Base-by-base conservation (phyloP, 139 green algal genomes). In the Chlamydomonas sp. region DNA sequence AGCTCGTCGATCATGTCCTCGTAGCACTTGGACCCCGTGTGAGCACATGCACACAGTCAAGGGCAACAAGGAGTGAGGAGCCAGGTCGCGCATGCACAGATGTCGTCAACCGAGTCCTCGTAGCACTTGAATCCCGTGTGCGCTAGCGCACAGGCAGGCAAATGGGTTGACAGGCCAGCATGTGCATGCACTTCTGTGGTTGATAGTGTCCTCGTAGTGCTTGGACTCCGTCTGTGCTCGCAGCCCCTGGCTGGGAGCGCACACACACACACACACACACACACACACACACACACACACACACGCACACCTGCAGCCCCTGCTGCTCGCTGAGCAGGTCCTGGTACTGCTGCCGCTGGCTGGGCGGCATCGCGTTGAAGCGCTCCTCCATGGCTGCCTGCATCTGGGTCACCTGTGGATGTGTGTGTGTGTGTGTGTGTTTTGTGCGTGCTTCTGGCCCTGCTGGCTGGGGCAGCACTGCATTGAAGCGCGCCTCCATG, bases 1-100 rank as follows among this genome's bases (percentile, higher is more conserved):
- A 89, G 74, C 64, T 84, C 72, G 22, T 80, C 75, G 13, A 86
- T 31, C 1, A 71, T 68, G 48, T 78, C 76, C 63, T 89, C 81
- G 48, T 86, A 74, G 22, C 73, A 70, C 59, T 71, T 73, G 48
- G 34, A 58, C 61, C 86, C 85, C 58, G 50, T 67, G 49, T 78
- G 60, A 33, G 81, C 67, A 8, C 74, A 1, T 1, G 20, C 20
- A 54, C 43, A 54, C n/a, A n/a, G n/a, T n/a, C n/a, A n/a, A n/a
- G n/a, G n/a, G n/a, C n/a, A n/a, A n/a, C n/a, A n/a, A n/a, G n/a
- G n/a, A n/a, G n/a, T n/a, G n/a, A n/a, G n/a, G n/a, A n/a, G n/a
- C n/a, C n/a, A n/a, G n/a, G n/a, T n/a, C n/a, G n/a, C n/a, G n/a
- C n/a, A n/a, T n/a, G n/a, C n/a, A n/a, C n/a, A n/a, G 60, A 89